A percentile compares a stretch with the other conserved stretches of the same genome.
phyloP scores from a whole-genome alignment of 108 stramenopile genomes.

The Chaetoceros muelleri region DNA sequence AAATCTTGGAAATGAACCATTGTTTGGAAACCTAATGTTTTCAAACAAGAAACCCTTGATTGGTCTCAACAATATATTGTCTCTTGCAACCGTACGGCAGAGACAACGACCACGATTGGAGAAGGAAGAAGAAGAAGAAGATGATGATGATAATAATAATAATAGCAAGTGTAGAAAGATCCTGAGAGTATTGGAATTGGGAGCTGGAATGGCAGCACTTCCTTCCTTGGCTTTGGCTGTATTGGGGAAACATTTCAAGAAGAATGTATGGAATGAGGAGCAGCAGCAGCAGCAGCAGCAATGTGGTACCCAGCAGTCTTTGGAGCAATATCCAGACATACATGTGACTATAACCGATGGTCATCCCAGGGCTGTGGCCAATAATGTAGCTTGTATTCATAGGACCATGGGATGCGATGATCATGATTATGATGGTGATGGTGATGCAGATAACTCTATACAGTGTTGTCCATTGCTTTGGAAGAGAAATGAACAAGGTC shows the following conservation, averaged over 20 bases:
- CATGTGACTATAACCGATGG: constrained; percentile 59
- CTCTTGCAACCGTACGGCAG: background rate
- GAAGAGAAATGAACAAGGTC: constrained; percentile 29
- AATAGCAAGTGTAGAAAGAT: background rate
- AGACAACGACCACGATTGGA: too few relatives aligned
- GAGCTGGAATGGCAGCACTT: constrained; percentile 74
- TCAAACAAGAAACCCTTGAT: background rate
- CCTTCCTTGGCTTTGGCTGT: constrained; percentile 37
- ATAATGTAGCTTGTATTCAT: constrained; percentile 40
- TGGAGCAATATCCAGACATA: constrained; percentile 4
- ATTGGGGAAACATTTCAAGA: constrained; percentile 1
- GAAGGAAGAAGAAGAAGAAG: background rate
- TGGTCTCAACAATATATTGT: background rate
- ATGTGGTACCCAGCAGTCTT: background rate
- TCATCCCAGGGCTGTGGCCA: constrained; percentile 50
- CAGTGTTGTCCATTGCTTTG: constrained; percentile 32
- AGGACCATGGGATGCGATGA: constrained; percentile 9
- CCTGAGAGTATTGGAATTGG: constrained; percentile 48
- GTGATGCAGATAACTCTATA: constrained; percentile 3
- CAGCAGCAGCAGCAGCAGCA: too few relatives aligned
- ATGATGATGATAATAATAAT: background rate
- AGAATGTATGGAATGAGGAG: background rate
- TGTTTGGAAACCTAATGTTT: too few relatives aligned
- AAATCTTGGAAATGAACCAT: too few relatives aligned
- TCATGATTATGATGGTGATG: constrained; percentile 1